A percentile compares a stretch with the other conserved stretches of the same genome.
Evolutionary conservation across 164 flowering plant genomes (phyloP).

Genomic region (Berberis thunbergii): DNA sequence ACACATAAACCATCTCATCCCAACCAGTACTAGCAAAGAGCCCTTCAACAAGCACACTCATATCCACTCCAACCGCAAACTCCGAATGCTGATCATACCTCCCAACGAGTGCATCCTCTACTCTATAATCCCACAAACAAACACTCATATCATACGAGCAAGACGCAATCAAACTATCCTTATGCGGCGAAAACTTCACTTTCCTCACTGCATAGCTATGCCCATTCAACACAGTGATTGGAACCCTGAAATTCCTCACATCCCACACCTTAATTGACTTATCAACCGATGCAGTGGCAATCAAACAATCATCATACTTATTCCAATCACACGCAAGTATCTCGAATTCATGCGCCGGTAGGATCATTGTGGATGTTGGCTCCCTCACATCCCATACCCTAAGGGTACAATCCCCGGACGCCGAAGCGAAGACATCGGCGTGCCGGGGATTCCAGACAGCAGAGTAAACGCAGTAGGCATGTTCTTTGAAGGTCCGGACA

Average conservation of each 20-base stretch:
- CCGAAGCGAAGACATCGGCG: conserved; percentile 85
- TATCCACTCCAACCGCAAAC: conserved; percentile 88
- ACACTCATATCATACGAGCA: conserved; percentile 96
- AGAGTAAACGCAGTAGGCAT: conserved; percentile 82
- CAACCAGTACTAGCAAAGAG: conserved; percentile 91
- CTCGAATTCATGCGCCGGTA: conserved; percentile 76
- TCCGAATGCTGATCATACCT: conserved; percentile 95
- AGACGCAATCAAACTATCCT: conserved; percentile 40
- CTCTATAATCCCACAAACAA: conserved; percentile 77
- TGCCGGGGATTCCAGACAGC: conserved; percentile 88
- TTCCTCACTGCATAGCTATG: conserved; percentile 79
- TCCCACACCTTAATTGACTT: conserved; percentile 85
- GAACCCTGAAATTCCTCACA: conserved; percentile 63
- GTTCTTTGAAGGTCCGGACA: conserved; percentile 83
- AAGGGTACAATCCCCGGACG: conserved; percentile 86
- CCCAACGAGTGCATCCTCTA: conserved; percentile 76
- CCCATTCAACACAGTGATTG: conserved; percentile 56
- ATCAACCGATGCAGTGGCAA: conserved; percentile 76
- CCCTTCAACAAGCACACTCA: conserved; percentile 96
- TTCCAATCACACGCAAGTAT: conserved; percentile 83
- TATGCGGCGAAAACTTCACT: conserved; percentile 82
- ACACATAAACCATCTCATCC: conserved; percentile 91
- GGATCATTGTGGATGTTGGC: conserved; percentile 53
- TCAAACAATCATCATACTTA: conserved; percentile 70
- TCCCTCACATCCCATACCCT: conserved; percentile 93